These are phyloP conservation scores for Malania oleifera DNA, from an alignment of 164 flowering plant species.

Conservation along the genomic window DNA sequence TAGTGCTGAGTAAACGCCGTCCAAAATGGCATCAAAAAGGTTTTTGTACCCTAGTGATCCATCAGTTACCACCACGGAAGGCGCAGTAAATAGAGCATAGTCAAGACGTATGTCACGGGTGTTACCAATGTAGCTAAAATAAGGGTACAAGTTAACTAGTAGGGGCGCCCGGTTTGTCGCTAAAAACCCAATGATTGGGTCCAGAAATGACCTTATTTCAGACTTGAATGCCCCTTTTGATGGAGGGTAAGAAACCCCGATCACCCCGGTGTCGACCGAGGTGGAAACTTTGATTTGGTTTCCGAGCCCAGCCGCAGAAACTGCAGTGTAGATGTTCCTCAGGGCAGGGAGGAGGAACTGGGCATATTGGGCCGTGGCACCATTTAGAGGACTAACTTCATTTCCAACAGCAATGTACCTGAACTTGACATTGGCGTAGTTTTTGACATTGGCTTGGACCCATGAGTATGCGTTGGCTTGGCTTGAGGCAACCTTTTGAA, in stretches of 20 bases:
- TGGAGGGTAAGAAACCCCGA: constrained; percentile 5
- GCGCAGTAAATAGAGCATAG: not conserved
- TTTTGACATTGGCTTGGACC: constrained; percentile 10
- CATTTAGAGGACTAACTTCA: constrained; percentile 3
- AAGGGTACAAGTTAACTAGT: constrained; percentile 1
- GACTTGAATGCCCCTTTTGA: not conserved
- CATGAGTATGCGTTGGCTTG: constrained; percentile 8
- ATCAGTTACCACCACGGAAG: not conserved
- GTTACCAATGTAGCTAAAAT: not conserved
- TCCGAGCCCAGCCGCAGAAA: not conserved
- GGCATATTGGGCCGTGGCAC: not conserved
- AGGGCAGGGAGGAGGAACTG: constrained; percentile 4
- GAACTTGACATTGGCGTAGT: constrained; percentile 9
- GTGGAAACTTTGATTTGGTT: constrained; percentile 11
- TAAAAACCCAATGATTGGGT: not conserved
- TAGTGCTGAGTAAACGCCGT: not conserved
- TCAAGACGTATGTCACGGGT: not conserved
- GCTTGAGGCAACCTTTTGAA: constrained; percentile 10
- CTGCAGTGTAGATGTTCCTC: constrained; percentile 1
- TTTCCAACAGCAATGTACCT: constrained; percentile 11
- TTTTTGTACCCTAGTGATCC: not conserved
- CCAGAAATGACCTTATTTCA: not conserved
- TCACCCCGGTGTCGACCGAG: not conserved
- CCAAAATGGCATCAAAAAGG: not conserved
- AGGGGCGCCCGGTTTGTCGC: not conserved